Conservation (phyloP, 495 filamentous ascomycete species). For the Talaromyces wortmannii region DNA sequence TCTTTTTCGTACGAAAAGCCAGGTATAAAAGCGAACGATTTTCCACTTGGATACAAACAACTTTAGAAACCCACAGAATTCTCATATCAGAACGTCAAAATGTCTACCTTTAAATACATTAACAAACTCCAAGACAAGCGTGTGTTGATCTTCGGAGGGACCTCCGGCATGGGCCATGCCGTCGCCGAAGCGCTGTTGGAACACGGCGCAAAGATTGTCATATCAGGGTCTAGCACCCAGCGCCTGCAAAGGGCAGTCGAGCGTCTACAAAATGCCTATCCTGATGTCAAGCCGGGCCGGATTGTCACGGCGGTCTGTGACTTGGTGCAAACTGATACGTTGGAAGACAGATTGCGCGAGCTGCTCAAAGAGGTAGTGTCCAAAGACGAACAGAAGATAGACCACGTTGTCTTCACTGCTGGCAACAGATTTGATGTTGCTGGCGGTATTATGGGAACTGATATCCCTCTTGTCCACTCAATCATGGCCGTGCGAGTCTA, state of each 20-base stretch:
- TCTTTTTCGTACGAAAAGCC: background rate
- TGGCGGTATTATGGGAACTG: background rate
- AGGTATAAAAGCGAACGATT: background rate
- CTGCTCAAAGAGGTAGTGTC: background rate
- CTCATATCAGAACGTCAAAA: background rate
- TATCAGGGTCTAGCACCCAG: constrained; percentile 43
- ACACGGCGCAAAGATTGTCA: constrained; percentile 42
- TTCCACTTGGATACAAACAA: background rate
- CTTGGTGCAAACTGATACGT: background rate
- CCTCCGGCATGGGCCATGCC: constrained; percentile 46
- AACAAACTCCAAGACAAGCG: constrained; percentile 9
- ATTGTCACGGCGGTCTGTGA: background rate
- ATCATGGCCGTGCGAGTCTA: constrained; percentile 43
- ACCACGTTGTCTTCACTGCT: constrained; percentile 60
- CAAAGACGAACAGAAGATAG: constrained; percentile 15
- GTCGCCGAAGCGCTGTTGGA: constrained; percentile 48
- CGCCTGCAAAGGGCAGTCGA: constrained; percentile 35
- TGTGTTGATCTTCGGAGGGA: constrained; percentile 49
- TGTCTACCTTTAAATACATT: background rate
- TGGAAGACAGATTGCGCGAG: background rate
- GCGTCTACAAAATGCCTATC: constrained; percentile 25
- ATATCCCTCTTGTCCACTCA: constrained; percentile 16
- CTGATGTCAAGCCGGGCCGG: constrained; percentile 10
- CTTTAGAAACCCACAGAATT: background rate
- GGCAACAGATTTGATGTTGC: constrained; percentile 28